A percentile compares a stretch with the other conserved stretches of the same genome.
phyloP scores from a whole-genome alignment of 2,329 filamentous ascomycete species.

The Xylariomycetidae sp. region DNA sequence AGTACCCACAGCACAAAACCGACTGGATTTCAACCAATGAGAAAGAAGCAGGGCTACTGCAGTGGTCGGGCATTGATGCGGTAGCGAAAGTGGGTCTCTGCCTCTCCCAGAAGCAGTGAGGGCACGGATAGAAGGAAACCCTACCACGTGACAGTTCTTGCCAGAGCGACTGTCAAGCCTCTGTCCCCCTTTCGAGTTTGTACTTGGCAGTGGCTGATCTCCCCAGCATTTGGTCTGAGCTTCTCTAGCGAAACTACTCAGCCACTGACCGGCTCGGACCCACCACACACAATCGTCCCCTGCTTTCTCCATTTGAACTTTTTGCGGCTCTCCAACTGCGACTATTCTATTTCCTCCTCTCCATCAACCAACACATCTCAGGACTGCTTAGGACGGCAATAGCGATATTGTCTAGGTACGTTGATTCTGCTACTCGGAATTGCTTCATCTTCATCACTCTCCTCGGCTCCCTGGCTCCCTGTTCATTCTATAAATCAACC shows the following conservation, averaged over 20 bases:
- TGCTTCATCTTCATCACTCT: background rate
- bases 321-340: conserved; percentile 12
- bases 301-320: conserved; percentile 7
- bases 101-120: conserved; percentile 7
- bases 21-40: conserved; percentile 10
- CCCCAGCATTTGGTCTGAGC: conserved; percentile 6
- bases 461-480: background rate
- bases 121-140: conserved; percentile 21
- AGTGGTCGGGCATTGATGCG: no score
- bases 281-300: conserved; percentile 3
- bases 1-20: no score
- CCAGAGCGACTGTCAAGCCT: no score
- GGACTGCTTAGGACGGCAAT: conserved; percentile 61
- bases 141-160: conserved; percentile 18
- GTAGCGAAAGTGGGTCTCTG: no score
- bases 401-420: conserved; percentile 58
- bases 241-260: conserved; percentile 11
- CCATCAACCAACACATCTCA: conserved; percentile 44
- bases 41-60: conserved; percentile 4
- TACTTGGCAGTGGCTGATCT: no score
- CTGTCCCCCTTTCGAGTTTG: no score
- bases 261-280: conserved; percentile 4
- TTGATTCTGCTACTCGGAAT: conserved; percentile 18
- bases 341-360: conserved; percentile 23
- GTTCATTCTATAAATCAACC: no score